Evolutionary conservation across 2,329 filamentous ascomycete species (phyloP).

Genomic region (Endothia cerciana): DNA sequence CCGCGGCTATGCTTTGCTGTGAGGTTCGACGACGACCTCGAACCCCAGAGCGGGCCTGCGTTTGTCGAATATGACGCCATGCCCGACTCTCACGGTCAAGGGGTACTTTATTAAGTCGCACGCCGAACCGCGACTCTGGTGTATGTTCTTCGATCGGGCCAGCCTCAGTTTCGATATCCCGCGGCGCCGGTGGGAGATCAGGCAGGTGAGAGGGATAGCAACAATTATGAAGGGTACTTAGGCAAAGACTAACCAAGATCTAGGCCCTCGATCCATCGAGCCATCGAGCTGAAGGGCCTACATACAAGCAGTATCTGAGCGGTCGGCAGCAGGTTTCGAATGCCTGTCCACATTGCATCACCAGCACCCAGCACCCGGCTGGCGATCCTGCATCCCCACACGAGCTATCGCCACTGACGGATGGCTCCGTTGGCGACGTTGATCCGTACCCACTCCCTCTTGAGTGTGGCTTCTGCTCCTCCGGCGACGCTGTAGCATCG

Average conservation of each 20-base stretch:
- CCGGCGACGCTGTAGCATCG: slow-evolving; percentile 14
- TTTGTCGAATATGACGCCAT: slow-evolving; percentile 25
- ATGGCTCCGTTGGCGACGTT: neutral
- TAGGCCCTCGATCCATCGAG: neutral
- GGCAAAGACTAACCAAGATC: neutral
- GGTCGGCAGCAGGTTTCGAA: slow-evolving; percentile 8
- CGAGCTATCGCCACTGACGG: slow-evolving; percentile 4
- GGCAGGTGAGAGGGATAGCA: neutral
- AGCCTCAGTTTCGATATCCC: neutral
- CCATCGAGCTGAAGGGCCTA: neutral
- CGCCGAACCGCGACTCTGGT: no score
- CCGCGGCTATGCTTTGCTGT: slow-evolving; percentile 18
- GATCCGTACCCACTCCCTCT: neutral
- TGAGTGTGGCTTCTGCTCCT: slow-evolving; percentile 11
- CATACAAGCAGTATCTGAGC: neutral
- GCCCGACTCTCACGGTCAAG: no score
- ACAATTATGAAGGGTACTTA: neutral
- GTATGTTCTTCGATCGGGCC: neutral
- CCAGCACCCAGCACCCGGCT: neutral
- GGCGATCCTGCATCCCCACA: slow-evolving; percentile 7
- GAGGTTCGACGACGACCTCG: slow-evolving; percentile 18
- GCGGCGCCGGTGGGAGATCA: neutral
- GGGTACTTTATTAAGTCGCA: no score
- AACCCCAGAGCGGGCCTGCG: slow-evolving; percentile 26
- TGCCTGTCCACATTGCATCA: slow-evolving; percentile 23